Evolutionary conservation across 192 early-diverging fungal species (phyloP), one percentile per base, ranked within the genome.

Genomic region (Jimgerdemannia flammicorona): DNA sequence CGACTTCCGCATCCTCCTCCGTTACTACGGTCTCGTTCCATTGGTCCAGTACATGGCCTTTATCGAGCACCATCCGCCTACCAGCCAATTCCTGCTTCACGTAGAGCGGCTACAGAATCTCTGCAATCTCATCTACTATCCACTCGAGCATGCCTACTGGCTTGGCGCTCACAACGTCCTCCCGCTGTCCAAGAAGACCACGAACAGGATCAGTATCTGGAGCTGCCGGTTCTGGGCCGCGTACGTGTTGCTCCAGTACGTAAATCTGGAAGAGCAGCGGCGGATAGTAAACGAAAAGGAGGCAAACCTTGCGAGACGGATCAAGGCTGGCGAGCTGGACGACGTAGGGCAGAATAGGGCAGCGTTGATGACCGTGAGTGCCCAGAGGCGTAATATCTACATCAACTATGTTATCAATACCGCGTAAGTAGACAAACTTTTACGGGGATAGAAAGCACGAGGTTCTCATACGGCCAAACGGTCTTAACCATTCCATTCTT

Each of bases 131-230:
- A 80, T 87, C 78, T 99, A 99, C 86, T 99, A 99, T 75, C 97
- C 97, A 40, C 87, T 99, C 42, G 97, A 99, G 79, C 97, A 99
- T 80, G 85, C 90, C 44, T 99, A 96, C 88, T 99, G 95, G 95
- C 86, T 99, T 69, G 94, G 89, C 6, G 87, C 90, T 39, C 95
- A 99, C 76, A 87, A 93, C 66, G 86, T 98, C 19, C 90, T 98
- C 66, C 86, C 90, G 20, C 80, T 97, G 68, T 84, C 91, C 8
- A 90, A 92, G 63, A 85, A 87, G 43, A 89, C 88, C 39, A 89
- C 91, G 43, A 93, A 96, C 76, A 81, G 84, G 44, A 87, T 96
- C 69, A 92, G 92, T 29, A 92, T 96, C 73, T 99, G 97, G 97
- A 92, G 90, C 69, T 99, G 97, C 78, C 87, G 97, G 42, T 96